Base-by-base conservation (phyloP, 2,329 filamentous ascomycete species). In the Diaporthe longicolla region DNA sequence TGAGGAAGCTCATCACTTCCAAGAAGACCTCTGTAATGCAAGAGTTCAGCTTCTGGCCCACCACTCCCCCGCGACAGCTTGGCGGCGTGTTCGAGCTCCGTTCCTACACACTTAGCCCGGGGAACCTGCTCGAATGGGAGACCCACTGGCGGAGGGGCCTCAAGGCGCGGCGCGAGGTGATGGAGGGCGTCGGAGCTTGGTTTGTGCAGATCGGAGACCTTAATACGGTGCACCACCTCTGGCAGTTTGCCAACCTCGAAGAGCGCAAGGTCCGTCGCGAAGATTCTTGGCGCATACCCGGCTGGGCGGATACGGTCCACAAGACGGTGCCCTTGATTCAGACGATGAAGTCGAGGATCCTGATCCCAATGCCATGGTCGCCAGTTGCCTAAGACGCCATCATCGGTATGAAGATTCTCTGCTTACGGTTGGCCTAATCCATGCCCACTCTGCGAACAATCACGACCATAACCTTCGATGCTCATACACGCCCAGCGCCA, bases 11-110 rank as follows among this genome's bases (percentile, higher is more conserved):
- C 76, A 96, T 99, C 81, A 92, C 88, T 74, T 91, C 91, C 76
- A 98, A 98, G 87, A 91, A 92, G 78, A 93, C 93, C 6, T 98
- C 95, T 0, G 89, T 99, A 69, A 99, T 99, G 97, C 97, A 99
- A 83, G 97, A 99, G 84, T 99, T 99, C 85, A 98, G 95, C 48
- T 99, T 99, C 89, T 99, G 97, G 97, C 97, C 97, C 1, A 99
- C 97, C 4, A 96, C 95, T 0, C 90, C 95, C 7, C 97, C 97
- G 0, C 94, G 97, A 75, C 89, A 94, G 80, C 90, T 99, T 0
- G 97, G 97, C 72, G 97, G 97, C 59, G 85, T 99, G 55, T 99
- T 99, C 82, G 97, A 99, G 86, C 89, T 99, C 45, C 94, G 97
- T 70, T 98, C 97, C 1, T 99, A 99, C 87, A 98, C 95, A 7